Evolutionary conservation across 495 filamentous ascomycete genomes (phyloP), one percentile per base, ranked within the genome.

Genomic region (Pyrenopolyporus hunteri): DNA sequence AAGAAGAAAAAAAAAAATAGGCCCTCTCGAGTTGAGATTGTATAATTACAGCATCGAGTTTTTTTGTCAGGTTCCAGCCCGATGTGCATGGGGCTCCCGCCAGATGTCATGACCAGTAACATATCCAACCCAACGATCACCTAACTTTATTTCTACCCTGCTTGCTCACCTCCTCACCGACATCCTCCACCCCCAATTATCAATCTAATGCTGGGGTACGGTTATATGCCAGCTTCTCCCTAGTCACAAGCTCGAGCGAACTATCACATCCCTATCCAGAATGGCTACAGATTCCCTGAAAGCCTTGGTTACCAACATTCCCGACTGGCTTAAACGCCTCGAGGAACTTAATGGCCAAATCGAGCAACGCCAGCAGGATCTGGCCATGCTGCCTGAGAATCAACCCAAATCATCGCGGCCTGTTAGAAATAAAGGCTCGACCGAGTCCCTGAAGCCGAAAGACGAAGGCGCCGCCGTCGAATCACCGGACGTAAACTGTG

Each of bases 311-410:
- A 81, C 55, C 78, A 86, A 80, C 58, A 70, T 91, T 4, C 89
- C 89, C 16, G 73, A 83, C 55, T 92, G 89, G 90, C 80, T 86
- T 36, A 75, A 71, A 57, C 82, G 81, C 36, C 76, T 92, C 42
- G 87, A 91, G 36, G 85, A 90, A 11, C 80, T 93, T 22, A 85
- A 83, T 59, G 71, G 78, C 35, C 84, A 91, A 64, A 86, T 92
- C 29, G 81, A 85, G 29, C 78, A 81, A 57, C 89, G 86, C 72
- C 87, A 91, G 70, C 71, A 80, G 33, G 88, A 91, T 72, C 85
- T 91, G 59, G 77, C 82, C 17, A 67, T 73, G 39, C 67, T 82
- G 22, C 73, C 80, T 22, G 76, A 76, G 29, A 65, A 66, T 32
- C 51, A 52, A 23, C 56, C 54, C 19, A 67, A 66, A n/a, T 58